These are phyloP conservation scores for Backusella parvicylindrica DNA, from an alignment of 192 early-diverging fungal species.

Conservation along the genomic window DNA sequence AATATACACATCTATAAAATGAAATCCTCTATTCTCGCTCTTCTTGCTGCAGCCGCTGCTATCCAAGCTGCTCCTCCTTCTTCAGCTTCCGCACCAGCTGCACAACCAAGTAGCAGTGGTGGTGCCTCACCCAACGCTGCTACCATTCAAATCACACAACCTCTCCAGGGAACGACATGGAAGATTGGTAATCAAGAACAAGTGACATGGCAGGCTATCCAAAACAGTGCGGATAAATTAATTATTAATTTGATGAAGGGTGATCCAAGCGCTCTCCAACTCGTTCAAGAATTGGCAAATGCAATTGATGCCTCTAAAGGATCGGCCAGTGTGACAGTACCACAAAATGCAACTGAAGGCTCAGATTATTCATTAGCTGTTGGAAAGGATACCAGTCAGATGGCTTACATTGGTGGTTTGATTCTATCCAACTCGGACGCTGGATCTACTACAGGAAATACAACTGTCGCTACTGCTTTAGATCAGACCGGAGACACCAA, in stretches of 20 bases:
- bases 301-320: constrained; percentile 2
- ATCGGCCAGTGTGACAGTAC: constrained; percentile 3
- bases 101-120: background rate
- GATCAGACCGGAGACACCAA: background rate
- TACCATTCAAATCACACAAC: constrained; percentile 15
- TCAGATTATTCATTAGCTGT: constrained; percentile 19
- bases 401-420: constrained; percentile 26
- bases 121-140: background rate
- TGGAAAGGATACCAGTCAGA: constrained; percentile 3
- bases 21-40: constrained; percentile 1
- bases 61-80: background rate
- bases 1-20: background rate
- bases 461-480: background rate
- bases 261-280: constrained; percentile 5
- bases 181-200: constrained; percentile 7
- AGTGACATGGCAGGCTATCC: constrained; percentile 9
- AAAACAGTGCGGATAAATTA: constrained; percentile 3
- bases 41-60: background rate
- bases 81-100: background rate
- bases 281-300: background rate
- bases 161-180: constrained; percentile 17
- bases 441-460: background rate
- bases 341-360: constrained; percentile 13
- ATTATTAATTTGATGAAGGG: constrained; percentile 24
- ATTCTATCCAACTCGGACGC: background rate